Evolutionary conservation across 306 rosid genomes (phyloP).

Genomic region (Quillaja saponaria): DNA sequence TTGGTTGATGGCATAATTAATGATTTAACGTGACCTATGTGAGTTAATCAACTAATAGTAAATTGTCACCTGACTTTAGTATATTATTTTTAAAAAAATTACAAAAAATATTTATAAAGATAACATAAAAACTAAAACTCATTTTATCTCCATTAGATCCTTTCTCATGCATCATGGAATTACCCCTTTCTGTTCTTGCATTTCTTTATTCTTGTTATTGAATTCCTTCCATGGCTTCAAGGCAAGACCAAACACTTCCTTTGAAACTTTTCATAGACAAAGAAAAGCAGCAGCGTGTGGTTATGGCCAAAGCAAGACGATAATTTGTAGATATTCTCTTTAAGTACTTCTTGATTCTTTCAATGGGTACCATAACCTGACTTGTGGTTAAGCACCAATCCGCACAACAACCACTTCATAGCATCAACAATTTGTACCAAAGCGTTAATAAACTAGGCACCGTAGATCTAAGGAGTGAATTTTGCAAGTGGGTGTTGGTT

Average conservation of each 20-base stretch:
- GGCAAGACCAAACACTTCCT: conserved; percentile 21
- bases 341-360: conserved; percentile 38
- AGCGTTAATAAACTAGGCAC: neutral
- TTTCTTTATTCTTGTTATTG: no score
- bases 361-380: conserved; percentile 30
- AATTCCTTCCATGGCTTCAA: conserved; percentile 21
- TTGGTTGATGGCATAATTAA: no score
- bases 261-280: conserved; percentile 31
- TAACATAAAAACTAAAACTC: no score
- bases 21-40: no score
- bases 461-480: conserved; percentile 21
- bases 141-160: no score
- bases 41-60: no score
- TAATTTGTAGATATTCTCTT: conserved; percentile 35
- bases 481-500: conserved; percentile 36
- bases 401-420: conserved; percentile 25
- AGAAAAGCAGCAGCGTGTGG: conserved; percentile 33
- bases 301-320: conserved; percentile 29
- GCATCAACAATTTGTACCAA: no score
- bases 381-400: conserved; percentile 10
- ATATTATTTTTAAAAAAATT: no score
- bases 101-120: no score
- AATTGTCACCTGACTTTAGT: no score
- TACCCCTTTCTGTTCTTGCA: no score
- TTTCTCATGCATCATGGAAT: no score